phyloP scores from a whole-genome alignment of 805 yeast genomes.

The Citeromyces nyonsensis region DNA sequence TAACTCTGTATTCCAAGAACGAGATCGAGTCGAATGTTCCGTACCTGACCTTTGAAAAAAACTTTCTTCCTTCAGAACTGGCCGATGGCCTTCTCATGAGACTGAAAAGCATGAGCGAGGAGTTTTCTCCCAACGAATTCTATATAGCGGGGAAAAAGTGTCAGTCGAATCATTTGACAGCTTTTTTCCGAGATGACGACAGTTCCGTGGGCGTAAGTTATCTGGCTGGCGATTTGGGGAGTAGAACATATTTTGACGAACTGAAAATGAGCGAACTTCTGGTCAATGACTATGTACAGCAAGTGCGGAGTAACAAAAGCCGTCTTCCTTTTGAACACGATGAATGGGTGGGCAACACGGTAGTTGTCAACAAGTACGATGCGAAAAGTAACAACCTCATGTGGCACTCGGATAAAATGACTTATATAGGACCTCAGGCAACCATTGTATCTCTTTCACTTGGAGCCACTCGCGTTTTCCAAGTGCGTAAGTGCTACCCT shows the following conservation, averaged over 20 bases:
- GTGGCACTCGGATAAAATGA: conserved; percentile 66
- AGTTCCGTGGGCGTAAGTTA: conserved; percentile 2
- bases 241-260: conserved; percentile 13
- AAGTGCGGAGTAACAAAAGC: conserved; percentile 14
- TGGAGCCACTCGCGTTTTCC: conserved; percentile 57
- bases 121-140: conserved; percentile 29
- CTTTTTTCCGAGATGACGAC: conserved; percentile 14
- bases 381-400: conserved; percentile 36
- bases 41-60: conserved; percentile 29
- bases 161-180: conserved; percentile 36
- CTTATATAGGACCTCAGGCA: conserved; percentile 60
- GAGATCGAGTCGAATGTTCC: conserved; percentile 34
- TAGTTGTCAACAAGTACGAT: conserved; percentile 42
- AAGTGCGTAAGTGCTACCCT: conserved; percentile 29
- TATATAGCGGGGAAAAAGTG: conserved; percentile 50
- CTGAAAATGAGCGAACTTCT: conserved; percentile 22
- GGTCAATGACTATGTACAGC: conserved; percentile 21
- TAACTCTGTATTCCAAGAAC: conserved; percentile 27
- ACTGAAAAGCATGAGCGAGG: conserved; percentile 22
- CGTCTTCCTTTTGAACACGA: conserved; percentile 20
- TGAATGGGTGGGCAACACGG: conserved; percentile 36
- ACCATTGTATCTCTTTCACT: conserved; percentile 51
- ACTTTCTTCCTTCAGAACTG: conserved; percentile 33
- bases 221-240: conserved; percentile 3
- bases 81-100: conserved; percentile 27